Conservation (phyloP, 129 eudicot genomes). For the Tagetes patula region DNA sequence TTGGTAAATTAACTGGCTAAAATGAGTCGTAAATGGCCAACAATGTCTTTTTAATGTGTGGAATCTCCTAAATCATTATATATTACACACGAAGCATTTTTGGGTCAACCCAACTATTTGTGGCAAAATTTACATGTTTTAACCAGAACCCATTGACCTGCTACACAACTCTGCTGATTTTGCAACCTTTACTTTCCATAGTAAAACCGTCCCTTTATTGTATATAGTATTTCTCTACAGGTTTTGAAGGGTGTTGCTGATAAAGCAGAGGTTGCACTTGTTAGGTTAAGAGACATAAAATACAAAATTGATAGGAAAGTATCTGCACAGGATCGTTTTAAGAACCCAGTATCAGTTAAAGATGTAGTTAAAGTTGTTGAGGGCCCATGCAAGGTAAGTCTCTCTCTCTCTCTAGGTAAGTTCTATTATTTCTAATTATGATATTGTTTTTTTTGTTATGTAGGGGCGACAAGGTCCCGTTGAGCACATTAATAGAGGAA, state of each 20-base stretch:
- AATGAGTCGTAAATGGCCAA: background rate
- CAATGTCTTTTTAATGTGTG: background rate
- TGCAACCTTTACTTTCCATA: background rate
- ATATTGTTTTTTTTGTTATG: constrained; percentile 2
- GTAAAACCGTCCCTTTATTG: constrained; percentile 7
- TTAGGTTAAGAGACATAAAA: constrained; percentile 83
- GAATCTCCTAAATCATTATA: background rate
- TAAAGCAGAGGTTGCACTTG: constrained; percentile 84
- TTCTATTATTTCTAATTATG: background rate
- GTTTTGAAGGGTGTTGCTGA: constrained; percentile 95
- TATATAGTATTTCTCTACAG: constrained; percentile 36
- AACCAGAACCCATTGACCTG: background rate
- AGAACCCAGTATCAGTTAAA: constrained; percentile 74
- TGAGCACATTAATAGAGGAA: constrained; percentile 75
- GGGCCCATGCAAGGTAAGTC: constrained; percentile 76
- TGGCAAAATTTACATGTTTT: background rate
- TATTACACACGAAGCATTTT: background rate
- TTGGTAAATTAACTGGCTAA: background rate
- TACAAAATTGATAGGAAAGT: constrained; percentile 73
- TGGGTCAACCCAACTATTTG: background rate
- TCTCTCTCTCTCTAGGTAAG: background rate
- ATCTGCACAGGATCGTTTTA: constrained; percentile 66
- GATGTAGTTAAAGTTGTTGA: constrained; percentile 91
- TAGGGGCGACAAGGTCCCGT: constrained; percentile 99
- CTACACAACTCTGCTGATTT: constrained; percentile 1